Evolutionary conservation across 2,329 filamentous ascomycete genomes (phyloP).

Genomic region (Verticillium longisporum): DNA sequence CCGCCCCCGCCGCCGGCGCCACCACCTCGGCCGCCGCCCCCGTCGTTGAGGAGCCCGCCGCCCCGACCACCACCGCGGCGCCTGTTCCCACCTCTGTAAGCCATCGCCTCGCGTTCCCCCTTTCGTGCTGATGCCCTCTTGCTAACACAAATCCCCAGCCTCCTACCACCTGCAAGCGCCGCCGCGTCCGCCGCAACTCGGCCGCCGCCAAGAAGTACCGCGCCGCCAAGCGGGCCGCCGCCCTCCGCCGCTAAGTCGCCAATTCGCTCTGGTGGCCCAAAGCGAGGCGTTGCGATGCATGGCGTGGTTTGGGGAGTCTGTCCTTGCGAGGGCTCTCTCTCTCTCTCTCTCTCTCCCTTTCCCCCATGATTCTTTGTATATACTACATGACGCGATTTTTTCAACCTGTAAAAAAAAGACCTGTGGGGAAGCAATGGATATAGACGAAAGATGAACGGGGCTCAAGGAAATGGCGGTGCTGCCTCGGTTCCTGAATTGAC

Average conservation of each 20-base stretch:
- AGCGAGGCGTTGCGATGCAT: too few relatives aligned
- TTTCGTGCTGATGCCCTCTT: background rate
- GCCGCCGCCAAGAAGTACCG: slow-evolving; percentile 1
- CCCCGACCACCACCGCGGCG: slow-evolving; percentile 1
- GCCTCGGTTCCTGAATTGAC: background rate
- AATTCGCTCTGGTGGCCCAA: background rate
- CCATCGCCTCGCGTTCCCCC: background rate
- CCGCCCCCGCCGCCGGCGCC: slow-evolving; percentile 3
- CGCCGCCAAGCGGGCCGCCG: background rate
- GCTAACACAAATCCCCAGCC: background rate
- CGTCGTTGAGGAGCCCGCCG: slow-evolving; percentile 1
- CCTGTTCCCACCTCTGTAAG: background rate
- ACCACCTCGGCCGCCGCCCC: slow-evolving; percentile 2
- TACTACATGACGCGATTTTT: background rate
- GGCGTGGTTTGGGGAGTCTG: background rate
- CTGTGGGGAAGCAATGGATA: background rate
- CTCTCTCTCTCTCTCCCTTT: too few relatives aligned
- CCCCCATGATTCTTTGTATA: background rate
- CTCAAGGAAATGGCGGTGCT: background rate
- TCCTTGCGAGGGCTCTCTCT: too few relatives aligned
- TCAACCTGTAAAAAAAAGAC: background rate
- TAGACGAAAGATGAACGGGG: background rate
- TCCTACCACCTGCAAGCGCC: background rate
- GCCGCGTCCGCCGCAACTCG: slow-evolving; percentile 3
- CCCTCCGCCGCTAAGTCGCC: background rate